Percentiles rank a stretch among this genome's conserved stretches.
Conservation (phyloP, 106 monocot genomes). For the Ottelia alismoides region DNA sequence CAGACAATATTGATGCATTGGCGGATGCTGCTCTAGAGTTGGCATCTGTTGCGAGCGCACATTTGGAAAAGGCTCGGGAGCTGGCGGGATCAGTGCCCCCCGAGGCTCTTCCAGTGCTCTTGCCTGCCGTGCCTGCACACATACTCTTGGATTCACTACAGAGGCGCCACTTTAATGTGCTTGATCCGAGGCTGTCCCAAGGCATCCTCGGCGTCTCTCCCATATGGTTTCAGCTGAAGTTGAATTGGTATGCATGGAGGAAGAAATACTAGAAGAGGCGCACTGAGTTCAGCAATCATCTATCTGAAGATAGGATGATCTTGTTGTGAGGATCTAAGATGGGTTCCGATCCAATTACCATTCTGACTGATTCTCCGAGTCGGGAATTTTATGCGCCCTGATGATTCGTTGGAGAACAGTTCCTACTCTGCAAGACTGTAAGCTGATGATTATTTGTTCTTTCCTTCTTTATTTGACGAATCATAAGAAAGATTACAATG, state of each 20-base stretch:
- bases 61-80: constrained; percentile 65
- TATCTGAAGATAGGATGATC: too few relatives aligned
- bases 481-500: too few relatives aligned
- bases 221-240: constrained; percentile 85
- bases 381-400: too few relatives aligned
- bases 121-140: constrained; percentile 76
- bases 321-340: too few relatives aligned
- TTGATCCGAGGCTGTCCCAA: constrained; percentile 66
- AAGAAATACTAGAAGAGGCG: constrained; percentile 59
- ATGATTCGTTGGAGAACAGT: too few relatives aligned
- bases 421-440: too few relatives aligned
- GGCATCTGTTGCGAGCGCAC: constrained; percentile 46
- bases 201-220: constrained; percentile 71
- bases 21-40: constrained; percentile 67
- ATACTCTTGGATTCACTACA: constrained; percentile 59
- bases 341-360: too few relatives aligned
- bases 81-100: constrained; percentile 41
- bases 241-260: constrained; percentile 75
- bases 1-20: constrained; percentile 34
- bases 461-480: too few relatives aligned
- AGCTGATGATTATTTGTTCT: too few relatives aligned
- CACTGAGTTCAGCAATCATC: too few relatives aligned
- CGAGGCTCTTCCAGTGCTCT: constrained; percentile 43
- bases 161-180: constrained; percentile 55
- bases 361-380: too few relatives aligned